phyloP scores from a whole-genome alignment of 2,329 filamentous ascomycete genomes.

The Cladophialophora exuberans region DNA sequence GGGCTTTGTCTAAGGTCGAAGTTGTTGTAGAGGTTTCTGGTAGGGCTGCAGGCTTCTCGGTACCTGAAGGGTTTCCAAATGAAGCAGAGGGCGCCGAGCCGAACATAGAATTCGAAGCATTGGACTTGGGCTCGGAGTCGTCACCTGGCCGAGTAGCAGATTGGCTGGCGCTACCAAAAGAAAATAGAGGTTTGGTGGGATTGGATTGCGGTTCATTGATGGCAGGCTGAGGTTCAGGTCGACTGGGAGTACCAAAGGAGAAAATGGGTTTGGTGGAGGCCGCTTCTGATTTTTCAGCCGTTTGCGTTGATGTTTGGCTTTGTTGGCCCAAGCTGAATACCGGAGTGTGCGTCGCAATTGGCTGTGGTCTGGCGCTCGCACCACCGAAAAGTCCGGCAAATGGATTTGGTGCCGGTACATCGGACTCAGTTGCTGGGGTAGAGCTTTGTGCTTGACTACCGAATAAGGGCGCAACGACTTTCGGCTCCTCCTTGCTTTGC shows the following conservation, averaged over 20 bases:
- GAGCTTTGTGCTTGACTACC: slow-evolving; percentile 1
- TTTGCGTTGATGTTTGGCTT: slow-evolving; percentile 4
- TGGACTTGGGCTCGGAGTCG: not conserved
- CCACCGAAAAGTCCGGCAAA: slow-evolving; percentile 24
- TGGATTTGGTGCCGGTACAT: slow-evolving; percentile 16
- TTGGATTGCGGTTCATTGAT: not conserved
- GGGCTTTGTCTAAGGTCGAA: not conserved
- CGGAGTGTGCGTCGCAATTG: slow-evolving; percentile 1
- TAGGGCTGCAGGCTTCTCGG: not conserved
- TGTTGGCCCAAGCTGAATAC: slow-evolving; percentile 8
- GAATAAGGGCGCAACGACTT: slow-evolving; percentile 11
- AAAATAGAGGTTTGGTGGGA: slow-evolving; percentile 16
- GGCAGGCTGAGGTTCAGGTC: not conserved
- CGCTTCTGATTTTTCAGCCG: slow-evolving; percentile 1
- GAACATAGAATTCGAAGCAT: not conserved
- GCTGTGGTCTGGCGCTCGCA: not conserved
- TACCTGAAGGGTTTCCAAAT: not conserved
- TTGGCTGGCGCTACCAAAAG: slow-evolving; percentile 9
- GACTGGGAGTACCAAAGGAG: slow-evolving; percentile 10
- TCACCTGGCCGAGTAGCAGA: not conserved
- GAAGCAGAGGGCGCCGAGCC: slow-evolving; percentile 1
- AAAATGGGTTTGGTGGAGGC: slow-evolving; percentile 7
- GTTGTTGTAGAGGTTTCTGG: slow-evolving; percentile 1
- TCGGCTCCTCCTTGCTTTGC: slow-evolving; percentile 10
- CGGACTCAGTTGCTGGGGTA: slow-evolving; percentile 4